phyloP scores from a whole-genome alignment of 768 basidiomycete genomes.

The Rhizopogon vesiculosus region DNA sequence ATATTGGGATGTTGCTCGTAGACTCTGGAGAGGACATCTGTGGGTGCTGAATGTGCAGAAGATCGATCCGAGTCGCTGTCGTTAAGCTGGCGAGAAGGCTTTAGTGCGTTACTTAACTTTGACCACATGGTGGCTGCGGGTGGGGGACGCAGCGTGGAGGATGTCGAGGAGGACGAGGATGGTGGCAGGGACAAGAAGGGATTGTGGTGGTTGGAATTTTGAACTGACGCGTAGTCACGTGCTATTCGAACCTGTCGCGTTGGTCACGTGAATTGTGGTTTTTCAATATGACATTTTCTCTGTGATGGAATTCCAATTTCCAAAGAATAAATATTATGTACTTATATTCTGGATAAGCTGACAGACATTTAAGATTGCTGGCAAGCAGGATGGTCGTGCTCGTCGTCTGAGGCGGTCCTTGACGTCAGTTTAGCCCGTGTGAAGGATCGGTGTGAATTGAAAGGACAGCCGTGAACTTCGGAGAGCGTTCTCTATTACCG shows the following conservation, averaged over 20 bases:
- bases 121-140: constrained; percentile 46
- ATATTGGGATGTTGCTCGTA: constrained; percentile 60
- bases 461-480: no score
- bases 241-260: constrained; percentile 23
- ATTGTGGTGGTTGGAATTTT: neutral
- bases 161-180: neutral
- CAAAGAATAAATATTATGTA: no score
- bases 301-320: no score
- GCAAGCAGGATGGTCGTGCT: no score
- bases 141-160: neutral
- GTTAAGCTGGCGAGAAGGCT: constrained; percentile 27
- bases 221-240: constrained; percentile 17
- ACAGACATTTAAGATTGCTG: no score
- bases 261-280: constrained; percentile 15
- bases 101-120: constrained; percentile 54
- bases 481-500: no score
- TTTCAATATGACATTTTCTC: neutral
- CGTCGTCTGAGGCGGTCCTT: no score
- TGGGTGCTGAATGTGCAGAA: constrained; percentile 7
- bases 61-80: constrained; percentile 15
- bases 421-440: no score
- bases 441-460: no score
- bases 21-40: constrained; percentile 45
- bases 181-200: neutral
- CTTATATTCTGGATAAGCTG: no score